Conservation (phyloP, 257 asterid species). For the Gardenia jasminoides region DNA sequence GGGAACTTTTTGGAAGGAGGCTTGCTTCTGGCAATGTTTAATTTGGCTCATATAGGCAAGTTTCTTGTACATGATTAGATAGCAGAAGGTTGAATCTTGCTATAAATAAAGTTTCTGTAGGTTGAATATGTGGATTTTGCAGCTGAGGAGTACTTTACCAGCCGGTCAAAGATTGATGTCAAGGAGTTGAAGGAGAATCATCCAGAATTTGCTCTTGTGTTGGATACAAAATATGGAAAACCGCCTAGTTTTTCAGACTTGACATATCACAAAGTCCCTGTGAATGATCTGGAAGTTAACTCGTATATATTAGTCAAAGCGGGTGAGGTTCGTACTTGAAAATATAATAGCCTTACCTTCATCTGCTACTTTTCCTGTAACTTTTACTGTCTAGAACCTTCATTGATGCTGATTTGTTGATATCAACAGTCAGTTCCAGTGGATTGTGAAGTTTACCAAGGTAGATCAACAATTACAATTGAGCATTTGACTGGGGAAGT, state of each 20-base stretch:
- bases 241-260: slow-evolving; percentile 64
- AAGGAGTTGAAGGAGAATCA: slow-evolving; percentile 84
- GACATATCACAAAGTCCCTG: slow-evolving; percentile 69
- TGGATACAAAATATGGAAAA: slow-evolving; percentile 54
- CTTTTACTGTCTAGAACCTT: slow-evolving; percentile 5
- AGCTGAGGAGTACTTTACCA: slow-evolving; percentile 95
- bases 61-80: slow-evolving; percentile 1
- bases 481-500: slow-evolving; percentile 99
- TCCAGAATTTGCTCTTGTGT: slow-evolving; percentile 81
- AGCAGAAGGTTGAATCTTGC: neutral
- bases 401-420: slow-evolving; percentile 26
- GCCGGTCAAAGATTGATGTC: slow-evolving; percentile 82
- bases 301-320: slow-evolving; percentile 93
- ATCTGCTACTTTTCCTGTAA: neutral
- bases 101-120: slow-evolving; percentile 1
- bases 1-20: slow-evolving; percentile 97
- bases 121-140: slow-evolving; percentile 17
- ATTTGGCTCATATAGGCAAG: slow-evolving; percentile 82
- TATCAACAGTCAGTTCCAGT: slow-evolving; percentile 91
- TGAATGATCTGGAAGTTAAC: slow-evolving; percentile 73
- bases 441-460: slow-evolving; percentile 87
- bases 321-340: slow-evolving; percentile 89
- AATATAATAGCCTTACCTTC: slow-evolving; percentile 9
- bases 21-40: slow-evolving; percentile 92
- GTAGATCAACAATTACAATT: slow-evolving; percentile 88